Conservation (phyloP, 768 basidiomycete genomes). For the Gyrodon lividus region DNA sequence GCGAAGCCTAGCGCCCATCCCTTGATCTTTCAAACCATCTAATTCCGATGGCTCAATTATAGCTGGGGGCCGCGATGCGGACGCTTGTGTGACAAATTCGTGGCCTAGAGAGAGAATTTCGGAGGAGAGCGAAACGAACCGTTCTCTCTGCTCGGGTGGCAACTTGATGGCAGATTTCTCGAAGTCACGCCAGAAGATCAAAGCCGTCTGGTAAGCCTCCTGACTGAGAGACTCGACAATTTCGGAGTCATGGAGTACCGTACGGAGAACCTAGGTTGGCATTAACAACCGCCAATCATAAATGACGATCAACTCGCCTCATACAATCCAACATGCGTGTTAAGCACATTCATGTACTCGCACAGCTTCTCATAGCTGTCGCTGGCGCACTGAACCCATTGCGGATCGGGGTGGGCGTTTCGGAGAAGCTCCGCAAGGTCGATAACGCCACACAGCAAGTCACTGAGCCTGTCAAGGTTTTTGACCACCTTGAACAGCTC, state of each 20-base stretch:
- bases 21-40: conserved; percentile 70
- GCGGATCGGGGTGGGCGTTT: conserved; percentile 86
- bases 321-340: conserved; percentile 89
- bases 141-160: conserved; percentile 69
- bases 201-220: conserved; percentile 83
- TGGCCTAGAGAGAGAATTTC: conserved; percentile 87
- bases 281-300: conserved; percentile 17
- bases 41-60: conserved; percentile 68
- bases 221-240: conserved; percentile 64
- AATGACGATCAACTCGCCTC: conserved; percentile 54
- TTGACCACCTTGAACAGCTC: conserved; percentile 89
- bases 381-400: conserved; percentile 84
- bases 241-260: conserved; percentile 64
- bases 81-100: conserved; percentile 73
- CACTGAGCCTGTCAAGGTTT: conserved; percentile 94
- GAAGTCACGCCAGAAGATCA: conserved; percentile 96
- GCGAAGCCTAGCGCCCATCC: conserved; percentile 71
- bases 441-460: conserved; percentile 93
- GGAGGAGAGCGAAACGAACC: conserved; percentile 87
- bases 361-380: conserved; percentile 88
- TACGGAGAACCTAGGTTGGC: conserved; percentile 59
- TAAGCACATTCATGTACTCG: conserved; percentile 96
- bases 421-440: conserved; percentile 93
- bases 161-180: conserved; percentile 95
- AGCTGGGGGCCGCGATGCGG: conserved; percentile 61